phyloP scores from a whole-genome alignment of 179 eudicot genomes.

The Drosera spatulata region DNA sequence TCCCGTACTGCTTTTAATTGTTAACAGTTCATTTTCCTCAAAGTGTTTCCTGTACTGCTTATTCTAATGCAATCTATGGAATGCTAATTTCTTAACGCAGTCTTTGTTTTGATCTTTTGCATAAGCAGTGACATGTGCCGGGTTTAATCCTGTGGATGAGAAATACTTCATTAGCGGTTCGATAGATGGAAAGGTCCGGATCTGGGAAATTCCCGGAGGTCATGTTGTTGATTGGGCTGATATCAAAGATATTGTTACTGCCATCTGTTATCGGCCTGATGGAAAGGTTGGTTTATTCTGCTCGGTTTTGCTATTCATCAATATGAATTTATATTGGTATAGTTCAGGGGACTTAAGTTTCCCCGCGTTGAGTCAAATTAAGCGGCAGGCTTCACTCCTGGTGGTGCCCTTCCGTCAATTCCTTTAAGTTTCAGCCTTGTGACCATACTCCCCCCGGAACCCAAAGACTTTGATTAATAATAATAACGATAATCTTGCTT shows the following conservation, averaged over 20 bases:
- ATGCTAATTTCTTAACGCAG: background rate
- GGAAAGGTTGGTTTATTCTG: slow-evolving; percentile 51
- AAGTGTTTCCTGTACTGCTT: too few species aligned
- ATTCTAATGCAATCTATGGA: background rate
- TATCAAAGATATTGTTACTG: slow-evolving; percentile 77
- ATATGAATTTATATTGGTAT: too few species aligned
- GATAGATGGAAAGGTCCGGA: slow-evolving; percentile 85
- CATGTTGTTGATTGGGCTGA: slow-evolving; percentile 82
- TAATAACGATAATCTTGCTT: too few species aligned
- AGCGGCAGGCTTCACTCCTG: too few species aligned
- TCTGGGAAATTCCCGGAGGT: slow-evolving; percentile 56
- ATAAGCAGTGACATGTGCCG: slow-evolving; percentile 71
- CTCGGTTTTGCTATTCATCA: background rate
- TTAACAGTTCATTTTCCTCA: background rate
- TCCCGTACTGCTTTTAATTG: slow-evolving; percentile 1
- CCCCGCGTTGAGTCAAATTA: too few species aligned
- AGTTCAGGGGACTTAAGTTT: too few species aligned
- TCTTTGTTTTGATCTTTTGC: background rate
- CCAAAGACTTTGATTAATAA: too few species aligned
- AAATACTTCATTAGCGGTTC: slow-evolving; percentile 82
- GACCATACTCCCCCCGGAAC: too few species aligned
- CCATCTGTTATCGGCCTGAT: slow-evolving; percentile 64
- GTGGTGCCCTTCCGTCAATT: too few species aligned
- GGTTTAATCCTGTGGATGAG: slow-evolving; percentile 76
- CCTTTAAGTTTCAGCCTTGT: too few species aligned